Percentiles rank a stretch among this genome's conserved stretches.
These are phyloP conservation scores for Fraxinus quadrangulata DNA, from an alignment of 257 asterid species.

Conservation along the genomic window DNA sequence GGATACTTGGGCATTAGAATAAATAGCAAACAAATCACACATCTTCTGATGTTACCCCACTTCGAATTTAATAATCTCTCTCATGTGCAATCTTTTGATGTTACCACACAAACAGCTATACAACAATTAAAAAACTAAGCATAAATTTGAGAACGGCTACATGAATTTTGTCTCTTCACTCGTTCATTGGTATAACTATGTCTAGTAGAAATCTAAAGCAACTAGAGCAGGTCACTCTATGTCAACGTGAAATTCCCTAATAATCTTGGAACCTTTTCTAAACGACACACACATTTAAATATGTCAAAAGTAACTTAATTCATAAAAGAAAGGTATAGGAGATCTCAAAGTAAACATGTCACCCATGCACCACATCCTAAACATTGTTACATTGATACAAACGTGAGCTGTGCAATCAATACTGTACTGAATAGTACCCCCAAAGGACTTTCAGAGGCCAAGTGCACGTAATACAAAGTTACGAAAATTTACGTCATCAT, in stretches of 20 bases:
- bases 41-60: too few relatives aligned
- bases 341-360: background rate
- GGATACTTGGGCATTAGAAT: conserved; percentile 29
- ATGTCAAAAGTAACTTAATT: background rate
- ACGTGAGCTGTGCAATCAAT: background rate
- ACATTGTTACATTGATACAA: background rate
- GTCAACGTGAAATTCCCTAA: too few relatives aligned
- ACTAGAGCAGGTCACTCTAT: background rate
- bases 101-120: too few relatives aligned
- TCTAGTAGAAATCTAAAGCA: background rate
- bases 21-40: too few relatives aligned
- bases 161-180: background rate
- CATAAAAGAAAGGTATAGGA: background rate
- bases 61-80: too few relatives aligned
- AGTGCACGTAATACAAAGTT: background rate
- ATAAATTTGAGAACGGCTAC: background rate
- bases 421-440: background rate
- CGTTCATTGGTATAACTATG: background rate
- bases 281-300: background rate
- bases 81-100: too few relatives aligned
- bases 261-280: background rate
- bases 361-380: background rate
- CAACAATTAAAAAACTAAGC: background rate
- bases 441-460: background rate
- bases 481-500: too few relatives aligned